A percentile compares a stretch with the other conserved stretches of the same genome.
Evolutionary conservation across 1,284 basidiomycete species (phyloP).

Genomic region (Exobasidium cylindrosporum): DNA sequence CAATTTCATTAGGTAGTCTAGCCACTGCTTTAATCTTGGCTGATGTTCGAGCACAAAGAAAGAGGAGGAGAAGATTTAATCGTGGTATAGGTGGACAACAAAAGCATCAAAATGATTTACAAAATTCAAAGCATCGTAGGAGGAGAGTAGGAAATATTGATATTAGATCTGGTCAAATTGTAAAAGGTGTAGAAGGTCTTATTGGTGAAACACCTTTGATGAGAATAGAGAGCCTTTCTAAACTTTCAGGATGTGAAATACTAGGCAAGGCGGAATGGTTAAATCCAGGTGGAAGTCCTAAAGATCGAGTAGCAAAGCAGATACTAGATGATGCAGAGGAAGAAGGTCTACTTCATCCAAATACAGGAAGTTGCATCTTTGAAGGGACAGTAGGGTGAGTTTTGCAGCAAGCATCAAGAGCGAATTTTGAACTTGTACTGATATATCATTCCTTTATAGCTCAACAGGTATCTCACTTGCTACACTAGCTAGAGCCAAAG

Average conservation of each 20-base stretch:
- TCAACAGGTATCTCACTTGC: constrained; percentile 96
- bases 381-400: constrained; percentile 83
- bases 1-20: constrained; percentile 39
- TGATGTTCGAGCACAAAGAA: constrained; percentile 26
- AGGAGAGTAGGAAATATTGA: constrained; percentile 3
- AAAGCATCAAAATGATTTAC: not conserved
- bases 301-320: constrained; percentile 88
- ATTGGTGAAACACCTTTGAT: constrained; percentile 83
- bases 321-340: constrained; percentile 80
- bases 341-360: constrained; percentile 74
- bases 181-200: constrained; percentile 40
- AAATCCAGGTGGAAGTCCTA: constrained; percentile 95
- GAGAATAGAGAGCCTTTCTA: constrained; percentile 83
- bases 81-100: not conserved
- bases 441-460: not conserved
- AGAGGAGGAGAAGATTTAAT: constrained; percentile 23
- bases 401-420: constrained; percentile 7
- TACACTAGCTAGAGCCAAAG: constrained; percentile 71
- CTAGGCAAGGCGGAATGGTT: constrained; percentile 67
- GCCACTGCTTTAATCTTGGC: constrained; percentile 40
- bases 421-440: not conserved
- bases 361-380: constrained; percentile 89
- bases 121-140: not conserved
- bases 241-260: constrained; percentile 87
- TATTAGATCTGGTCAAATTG: constrained; percentile 20